phyloP scores from a whole-genome alignment of 305 asterid species.

The Vinca major region DNA sequence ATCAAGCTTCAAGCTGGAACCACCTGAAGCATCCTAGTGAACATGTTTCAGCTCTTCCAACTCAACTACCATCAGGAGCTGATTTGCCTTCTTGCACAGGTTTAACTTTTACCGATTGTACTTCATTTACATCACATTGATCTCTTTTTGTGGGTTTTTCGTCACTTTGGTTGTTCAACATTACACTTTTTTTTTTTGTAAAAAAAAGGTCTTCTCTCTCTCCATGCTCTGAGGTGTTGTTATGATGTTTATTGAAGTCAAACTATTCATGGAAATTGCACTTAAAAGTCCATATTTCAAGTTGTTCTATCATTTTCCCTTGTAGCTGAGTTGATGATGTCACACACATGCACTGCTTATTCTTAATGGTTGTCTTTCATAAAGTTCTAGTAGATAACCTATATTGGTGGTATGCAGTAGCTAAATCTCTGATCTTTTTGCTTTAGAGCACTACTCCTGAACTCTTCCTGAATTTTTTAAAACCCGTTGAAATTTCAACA shows the following conservation, averaged over 20 bases:
- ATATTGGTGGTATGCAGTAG: too few relatives aligned
- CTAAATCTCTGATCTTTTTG: too few relatives aligned
- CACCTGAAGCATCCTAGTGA: slow-evolving; percentile 49
- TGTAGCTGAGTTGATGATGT: background rate
- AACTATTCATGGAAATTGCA: background rate
- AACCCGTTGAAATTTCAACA: background rate
- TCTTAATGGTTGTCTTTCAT: too few relatives aligned
- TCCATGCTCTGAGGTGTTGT: background rate
- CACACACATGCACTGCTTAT: background rate
- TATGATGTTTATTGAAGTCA: background rate
- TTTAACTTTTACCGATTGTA: slow-evolving; percentile 13
- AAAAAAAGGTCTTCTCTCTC: background rate
- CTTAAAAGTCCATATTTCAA: background rate
- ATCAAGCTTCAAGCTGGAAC: slow-evolving; percentile 36
- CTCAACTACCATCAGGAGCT: slow-evolving; percentile 90
- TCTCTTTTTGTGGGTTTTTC: background rate
- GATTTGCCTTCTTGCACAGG: slow-evolving; percentile 92
- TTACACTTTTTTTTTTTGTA: background rate
- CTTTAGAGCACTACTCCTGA: too few relatives aligned
- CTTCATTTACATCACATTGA: background rate
- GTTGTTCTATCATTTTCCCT: background rate
- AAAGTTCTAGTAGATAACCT: too few relatives aligned
- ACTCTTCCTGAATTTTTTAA: background rate
- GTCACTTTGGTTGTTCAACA: background rate
- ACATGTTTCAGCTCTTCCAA: slow-evolving; percentile 60